These are phyloP conservation scores for Thinopyrum elongatum DNA, from an alignment of 176 grass and related monocot species.

Conservation along the genomic window DNA sequence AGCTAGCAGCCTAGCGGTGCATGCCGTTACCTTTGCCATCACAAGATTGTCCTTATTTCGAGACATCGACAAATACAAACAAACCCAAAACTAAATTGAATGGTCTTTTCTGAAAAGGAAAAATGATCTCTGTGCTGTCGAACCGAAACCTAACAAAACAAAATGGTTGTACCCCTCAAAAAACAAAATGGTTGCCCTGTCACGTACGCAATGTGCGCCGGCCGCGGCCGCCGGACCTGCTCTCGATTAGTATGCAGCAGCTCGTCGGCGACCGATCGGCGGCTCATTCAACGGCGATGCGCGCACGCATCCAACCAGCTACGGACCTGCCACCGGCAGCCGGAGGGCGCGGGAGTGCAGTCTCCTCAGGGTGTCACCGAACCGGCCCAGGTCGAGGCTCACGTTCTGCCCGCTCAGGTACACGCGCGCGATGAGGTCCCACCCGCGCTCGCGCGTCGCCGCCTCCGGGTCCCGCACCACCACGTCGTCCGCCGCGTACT, in stretches of 20 bases:
- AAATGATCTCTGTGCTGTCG: too few relatives aligned
- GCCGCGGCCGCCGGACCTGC: neutral
- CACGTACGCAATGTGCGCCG: neutral
- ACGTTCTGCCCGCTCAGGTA: slow-evolving; percentile 71
- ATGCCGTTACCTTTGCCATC: neutral
- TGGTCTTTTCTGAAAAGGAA: too few relatives aligned
- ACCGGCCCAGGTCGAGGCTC: slow-evolving; percentile 38
- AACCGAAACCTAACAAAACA: neutral
- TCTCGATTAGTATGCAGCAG: too few relatives aligned
- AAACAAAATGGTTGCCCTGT: neutral
- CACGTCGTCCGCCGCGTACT: slow-evolving; percentile 29
- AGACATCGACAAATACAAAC: neutral
- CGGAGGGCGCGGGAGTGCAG: slow-evolving; percentile 14
- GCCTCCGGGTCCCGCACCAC: slow-evolving; percentile 36
- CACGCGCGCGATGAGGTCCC: slow-evolving; percentile 28
- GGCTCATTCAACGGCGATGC: too few relatives aligned
- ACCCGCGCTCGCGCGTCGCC: slow-evolving; percentile 5
- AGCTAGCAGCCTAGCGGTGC: neutral
- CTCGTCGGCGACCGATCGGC: neutral
- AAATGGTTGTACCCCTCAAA: neutral
- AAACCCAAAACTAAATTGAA: neutral
- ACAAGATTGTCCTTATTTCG: neutral
- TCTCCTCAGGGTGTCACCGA: slow-evolving; percentile 19
- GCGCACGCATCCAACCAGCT: neutral
- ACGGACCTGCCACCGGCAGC: neutral